These are phyloP conservation scores for Clausena lansium DNA, from an alignment of 345 rosid genomes.

Conservation along the genomic window DNA sequence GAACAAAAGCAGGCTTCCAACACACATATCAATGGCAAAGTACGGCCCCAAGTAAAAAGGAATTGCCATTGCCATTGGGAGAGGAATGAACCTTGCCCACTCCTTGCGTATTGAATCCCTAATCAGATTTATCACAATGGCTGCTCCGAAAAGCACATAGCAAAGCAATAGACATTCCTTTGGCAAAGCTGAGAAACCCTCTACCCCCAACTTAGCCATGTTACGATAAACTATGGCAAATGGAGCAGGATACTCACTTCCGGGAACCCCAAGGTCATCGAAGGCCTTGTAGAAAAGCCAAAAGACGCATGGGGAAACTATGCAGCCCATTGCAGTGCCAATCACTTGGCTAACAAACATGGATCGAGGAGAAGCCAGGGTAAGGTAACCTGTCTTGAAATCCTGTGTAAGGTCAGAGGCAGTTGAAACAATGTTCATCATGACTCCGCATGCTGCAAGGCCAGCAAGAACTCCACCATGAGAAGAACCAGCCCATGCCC, in stretches of 20 bases:
- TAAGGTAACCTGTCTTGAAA: slow-evolving; percentile 84
- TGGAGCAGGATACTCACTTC: slow-evolving; percentile 62
- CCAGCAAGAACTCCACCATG: slow-evolving; percentile 81
- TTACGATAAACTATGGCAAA: slow-evolving; percentile 50
- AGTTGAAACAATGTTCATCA: slow-evolving; percentile 87
- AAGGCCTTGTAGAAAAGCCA: slow-evolving; percentile 84
- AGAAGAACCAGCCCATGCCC: slow-evolving; percentile 68
- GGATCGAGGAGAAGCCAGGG: slow-evolving; percentile 75
- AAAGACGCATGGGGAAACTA: slow-evolving; percentile 71
- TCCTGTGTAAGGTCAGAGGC: slow-evolving; percentile 86
- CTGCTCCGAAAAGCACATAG: slow-evolving; percentile 53
- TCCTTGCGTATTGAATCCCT: slow-evolving; percentile 43
- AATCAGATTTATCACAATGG: slow-evolving; percentile 51
- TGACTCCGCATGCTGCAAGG: slow-evolving; percentile 81
- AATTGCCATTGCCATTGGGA: slow-evolving; percentile 91
- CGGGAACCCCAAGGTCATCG: slow-evolving; percentile 49
- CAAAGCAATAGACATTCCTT: slow-evolving; percentile 68
- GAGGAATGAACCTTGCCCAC: slow-evolving; percentile 52
- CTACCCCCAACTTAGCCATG: slow-evolving; percentile 68
- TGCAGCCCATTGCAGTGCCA: slow-evolving; percentile 85
- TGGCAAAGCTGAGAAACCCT: slow-evolving; percentile 71
- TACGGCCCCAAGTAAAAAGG: slow-evolving; percentile 79
- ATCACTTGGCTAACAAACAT: slow-evolving; percentile 78
- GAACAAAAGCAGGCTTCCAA: slow-evolving; percentile 70
- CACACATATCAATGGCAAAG: slow-evolving; percentile 84